Evolutionary conservation across 2,329 filamentous ascomycete genomes (phyloP).

Genomic region (Raffaelea deltoideospora): DNA sequence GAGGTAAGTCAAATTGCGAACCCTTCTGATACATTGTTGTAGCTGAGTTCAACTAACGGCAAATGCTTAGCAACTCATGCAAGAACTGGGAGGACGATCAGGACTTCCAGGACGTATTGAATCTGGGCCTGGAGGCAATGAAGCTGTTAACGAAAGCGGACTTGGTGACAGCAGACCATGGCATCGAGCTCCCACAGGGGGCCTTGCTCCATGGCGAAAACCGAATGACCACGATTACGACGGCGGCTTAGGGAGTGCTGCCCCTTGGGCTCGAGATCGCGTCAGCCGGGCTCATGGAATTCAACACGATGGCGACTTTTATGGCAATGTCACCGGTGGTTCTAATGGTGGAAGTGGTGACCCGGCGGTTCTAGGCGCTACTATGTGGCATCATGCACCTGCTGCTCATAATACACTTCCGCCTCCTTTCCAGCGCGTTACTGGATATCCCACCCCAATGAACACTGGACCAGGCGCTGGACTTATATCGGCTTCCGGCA

Average conservation of each 20-base stretch:
- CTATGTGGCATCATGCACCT: slow-evolving; percentile 24
- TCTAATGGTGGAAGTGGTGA: slow-evolving; percentile 16
- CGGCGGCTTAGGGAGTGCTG: slow-evolving; percentile 5
- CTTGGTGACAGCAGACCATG: slow-evolving; percentile 59
- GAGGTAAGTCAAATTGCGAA: slow-evolving; percentile 46
- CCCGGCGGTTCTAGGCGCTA: slow-evolving; percentile 40
- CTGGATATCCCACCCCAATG: slow-evolving; percentile 36
- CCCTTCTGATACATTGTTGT: not conserved
- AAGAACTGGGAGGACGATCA: slow-evolving; percentile 75
- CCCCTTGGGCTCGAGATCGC: not conserved
- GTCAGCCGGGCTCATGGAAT: not conserved
- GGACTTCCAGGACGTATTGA: slow-evolving; percentile 69
- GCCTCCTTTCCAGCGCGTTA: slow-evolving; percentile 12
- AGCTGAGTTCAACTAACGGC: slow-evolving; percentile 2
- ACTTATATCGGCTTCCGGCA: slow-evolving; percentile 6
- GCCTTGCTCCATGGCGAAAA: slow-evolving; percentile 67
- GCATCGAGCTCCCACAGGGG: slow-evolving; percentile 74
- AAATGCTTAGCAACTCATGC: slow-evolving; percentile 63
- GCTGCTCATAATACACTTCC: slow-evolving; percentile 31
- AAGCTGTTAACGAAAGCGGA: slow-evolving; percentile 42
- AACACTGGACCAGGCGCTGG: slow-evolving; percentile 9
- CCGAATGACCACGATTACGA: slow-evolving; percentile 36
- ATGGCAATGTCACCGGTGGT: slow-evolving; percentile 21
- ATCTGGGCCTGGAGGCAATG: slow-evolving; percentile 65
- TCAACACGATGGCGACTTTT: slow-evolving; percentile 26